Base-by-base conservation (phyloP, 2,329 filamentous ascomycete genomes). In the Corynespora cassiicola region DNA sequence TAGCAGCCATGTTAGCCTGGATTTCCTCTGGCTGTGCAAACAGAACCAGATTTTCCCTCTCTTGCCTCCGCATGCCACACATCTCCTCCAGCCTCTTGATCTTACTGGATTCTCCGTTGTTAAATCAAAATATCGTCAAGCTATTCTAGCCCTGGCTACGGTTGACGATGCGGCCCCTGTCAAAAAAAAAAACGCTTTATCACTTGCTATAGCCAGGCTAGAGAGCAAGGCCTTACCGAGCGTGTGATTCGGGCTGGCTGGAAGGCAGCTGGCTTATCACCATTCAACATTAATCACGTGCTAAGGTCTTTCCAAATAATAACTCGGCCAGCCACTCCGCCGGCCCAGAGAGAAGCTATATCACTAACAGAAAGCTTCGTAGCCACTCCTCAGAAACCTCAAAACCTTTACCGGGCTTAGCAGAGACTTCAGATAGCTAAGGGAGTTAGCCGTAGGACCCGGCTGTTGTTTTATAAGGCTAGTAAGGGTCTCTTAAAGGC, bases 141-240 rank as follows among this genome's bases (percentile, higher is more conserved):
- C 37, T 10, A 42, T 42, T 14, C 4, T 7, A 3, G 18, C 20
- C 3, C 39, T 42, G 4, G 16, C 34, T 5, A 10, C 14, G 4
- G 24, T 49, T 21, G 16, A 42, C 26, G 23, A 49, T 20, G 45
- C 37, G n/a, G 37, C 40, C 28, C 31, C 30, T 30, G 32, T 49
- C 17, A 45, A 49, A 32, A n/a, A n/a, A 49, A 49, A 23, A 28
- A 49, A 18, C 30, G 26, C 2, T 36, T 42, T 45, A 32, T 42
- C 8, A 27, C 6, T 12, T 43, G 19, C 14, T 47, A 43, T 32
- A 35, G 36, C n/a, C n/a, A n/a, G n/a, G n/a, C n/a, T n/a, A n/a
- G n/a, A n/a, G n/a, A n/a, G n/a, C n/a, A n/a, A n/a, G n/a, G n/a
- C n/a, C 16, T 36, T 12, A 34, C 37, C 23, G 29, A 42, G 17